Percentiles rank a stretch among this genome's conserved stretches.
Conservation (phyloP, 768 basidiomycete genomes). For the Suillus occidentalis region DNA sequence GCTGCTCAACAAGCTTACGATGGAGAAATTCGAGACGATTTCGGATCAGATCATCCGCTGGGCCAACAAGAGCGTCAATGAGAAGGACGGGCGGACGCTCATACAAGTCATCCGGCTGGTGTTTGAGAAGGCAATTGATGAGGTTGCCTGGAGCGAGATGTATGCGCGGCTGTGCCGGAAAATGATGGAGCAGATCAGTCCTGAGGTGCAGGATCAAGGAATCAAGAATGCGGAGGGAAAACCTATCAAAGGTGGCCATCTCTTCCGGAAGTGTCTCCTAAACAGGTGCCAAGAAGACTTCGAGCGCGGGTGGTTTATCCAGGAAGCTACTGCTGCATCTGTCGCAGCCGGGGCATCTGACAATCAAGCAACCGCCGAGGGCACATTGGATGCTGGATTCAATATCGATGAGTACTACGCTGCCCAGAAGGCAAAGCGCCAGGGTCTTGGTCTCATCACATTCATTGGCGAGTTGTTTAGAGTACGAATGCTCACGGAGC, state of each 20-base stretch:
- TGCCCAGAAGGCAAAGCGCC: conserved; percentile 95
- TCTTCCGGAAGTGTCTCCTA: conserved; percentile 96
- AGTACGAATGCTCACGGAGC: conserved; percentile 96
- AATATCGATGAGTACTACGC: conserved; percentile 97
- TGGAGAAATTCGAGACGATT: conserved; percentile 96
- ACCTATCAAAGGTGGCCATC: conserved; percentile 87
- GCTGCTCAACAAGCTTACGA: conserved; percentile 92
- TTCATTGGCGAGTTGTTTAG: conserved; percentile 99
- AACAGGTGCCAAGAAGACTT: conserved; percentile 98
- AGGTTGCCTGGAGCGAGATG: conserved; percentile 95
- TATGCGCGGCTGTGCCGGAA: conserved; percentile 93
- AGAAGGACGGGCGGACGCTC: conserved; percentile 90
- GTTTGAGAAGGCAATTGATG: conserved; percentile 97
- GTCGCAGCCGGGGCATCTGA: conserved; percentile 84
- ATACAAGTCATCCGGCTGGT: conserved; percentile 95
- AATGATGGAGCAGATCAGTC: conserved; percentile 92
- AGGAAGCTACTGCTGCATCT: conserved; percentile 83
- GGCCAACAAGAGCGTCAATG: conserved; percentile 91
- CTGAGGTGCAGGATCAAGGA: conserved; percentile 84
- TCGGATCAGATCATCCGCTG: conserved; percentile 93
- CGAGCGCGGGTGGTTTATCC: conserved; percentile 90
- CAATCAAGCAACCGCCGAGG: conserved; percentile 73
- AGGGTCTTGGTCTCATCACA: conserved; percentile 94
- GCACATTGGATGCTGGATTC: conserved; percentile 59
- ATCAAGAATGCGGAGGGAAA: conserved; percentile 80